These are phyloP conservation scores for Skeletonema grethae DNA, from an alignment of 108 stramenopile genomes.

Conservation along the genomic window DNA sequence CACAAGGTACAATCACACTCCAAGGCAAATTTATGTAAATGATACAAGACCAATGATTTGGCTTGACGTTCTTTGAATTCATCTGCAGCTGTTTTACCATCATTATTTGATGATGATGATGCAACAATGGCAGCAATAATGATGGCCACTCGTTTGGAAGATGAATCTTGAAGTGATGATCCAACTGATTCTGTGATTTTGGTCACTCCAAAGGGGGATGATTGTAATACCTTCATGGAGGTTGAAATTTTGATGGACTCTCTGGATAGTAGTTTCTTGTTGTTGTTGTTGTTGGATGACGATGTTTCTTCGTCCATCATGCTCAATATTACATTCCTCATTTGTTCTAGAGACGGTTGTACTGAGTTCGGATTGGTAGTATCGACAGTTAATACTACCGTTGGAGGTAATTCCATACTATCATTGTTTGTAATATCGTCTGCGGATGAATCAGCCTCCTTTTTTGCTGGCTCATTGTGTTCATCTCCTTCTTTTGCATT, in stretches of 20 bases:
- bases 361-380: conserved; percentile 13
- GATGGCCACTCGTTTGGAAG: background rate
- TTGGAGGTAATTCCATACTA: conserved; percentile 8
- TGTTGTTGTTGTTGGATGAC: background rate
- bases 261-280: background rate
- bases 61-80: conserved; percentile 64
- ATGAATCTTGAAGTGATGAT: conserved; percentile 4
- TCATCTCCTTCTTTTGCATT: conserved; percentile 12
- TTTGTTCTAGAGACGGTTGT: conserved; percentile 28
- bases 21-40: conserved; percentile 75
- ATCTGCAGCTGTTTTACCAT: conserved; percentile 14
- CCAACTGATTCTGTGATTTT: conserved; percentile 20
- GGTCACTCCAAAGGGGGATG: conserved; percentile 20
- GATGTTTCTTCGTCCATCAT: background rate
- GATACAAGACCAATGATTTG: conserved; percentile 66
- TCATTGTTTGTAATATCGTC: background rate
- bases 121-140: conserved; percentile 31
- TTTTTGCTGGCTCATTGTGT: conserved; percentile 27
- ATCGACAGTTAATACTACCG: conserved; percentile 26
- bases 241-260: conserved; percentile 9
- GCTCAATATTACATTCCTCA: conserved; percentile 25
- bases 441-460: background rate
- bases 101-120: conserved; percentile 1
- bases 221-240: conserved; percentile 23
- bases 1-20: conserved; percentile 64